Evolutionary conservation across 768 basidiomycete species (phyloP), one percentile per base, ranked within the genome.

Genomic region (Cyclocybe cylindracea): DNA sequence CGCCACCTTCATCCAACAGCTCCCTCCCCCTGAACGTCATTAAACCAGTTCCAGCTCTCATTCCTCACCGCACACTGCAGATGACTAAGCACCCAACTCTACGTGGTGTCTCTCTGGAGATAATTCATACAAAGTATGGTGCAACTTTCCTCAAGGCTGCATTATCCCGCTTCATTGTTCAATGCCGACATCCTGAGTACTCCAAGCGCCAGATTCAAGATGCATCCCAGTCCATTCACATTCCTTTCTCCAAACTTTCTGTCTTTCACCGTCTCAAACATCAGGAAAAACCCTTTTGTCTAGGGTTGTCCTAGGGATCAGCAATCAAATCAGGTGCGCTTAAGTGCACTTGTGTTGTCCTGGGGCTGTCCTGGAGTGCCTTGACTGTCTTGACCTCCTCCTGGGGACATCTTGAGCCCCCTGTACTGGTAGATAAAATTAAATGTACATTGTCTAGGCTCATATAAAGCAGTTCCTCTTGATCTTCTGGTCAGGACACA

Each of bases 191-290:
- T 39, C 66, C 68, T 7, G 32, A 18, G 24, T 61, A 41, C 34
- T 54, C 38, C 16, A 10, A 18, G 1, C 42, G 44, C 3, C 53
- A 67, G 33, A 9, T 70, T 7, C 55, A 68, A 31, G 19, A 31
- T 1, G 14, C 33, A 6, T 47, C 63, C 0, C 7, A n/a, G 4
- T 13, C 32, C 8, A 8, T 68, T 29, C 41, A 51, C 31, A 34
- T 71, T 11, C 61, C 54, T 7, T 71, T 69, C 35, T 29, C 42
- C 3, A 53, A 55, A 4, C 46, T 78, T 1, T 55, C 66, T 0
- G 63, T 72, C 1, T 78, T 56, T 46, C 52, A 55, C 51, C 39
- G 39, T 53, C 14, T 32, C 42, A 1, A 67, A 71, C 38, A n/a
- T n/a, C n/a, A n/a, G n/a, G n/a, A n/a, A n/a, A n/a, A n/a, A n/a